These are phyloP conservation scores for Tephrocybe sp. DNA, from an alignment of 768 basidiomycete species.

Conservation along the genomic window DNA sequence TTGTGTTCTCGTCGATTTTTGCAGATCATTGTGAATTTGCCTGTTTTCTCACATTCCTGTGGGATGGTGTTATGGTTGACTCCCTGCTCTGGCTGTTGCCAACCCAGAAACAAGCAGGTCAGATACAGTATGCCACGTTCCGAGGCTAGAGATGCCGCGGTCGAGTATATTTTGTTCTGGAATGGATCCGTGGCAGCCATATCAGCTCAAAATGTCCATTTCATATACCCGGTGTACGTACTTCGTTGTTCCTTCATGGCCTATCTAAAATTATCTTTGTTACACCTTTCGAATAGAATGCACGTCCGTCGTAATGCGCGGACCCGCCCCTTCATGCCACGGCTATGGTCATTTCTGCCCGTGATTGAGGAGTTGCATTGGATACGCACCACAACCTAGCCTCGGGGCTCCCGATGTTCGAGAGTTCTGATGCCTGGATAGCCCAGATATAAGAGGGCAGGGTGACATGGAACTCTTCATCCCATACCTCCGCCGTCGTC, in stretches of 20 bases:
- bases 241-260: slow-evolving; percentile 14
- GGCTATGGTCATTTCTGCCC: slow-evolving; percentile 13
- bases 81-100: no score
- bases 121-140: slow-evolving; percentile 5
- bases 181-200: slow-evolving; percentile 9
- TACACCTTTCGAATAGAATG: slow-evolving; percentile 14
- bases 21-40: no score
- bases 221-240: slow-evolving; percentile 11
- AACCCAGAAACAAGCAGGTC: neutral
- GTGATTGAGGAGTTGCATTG: slow-evolving; percentile 15
- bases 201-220: slow-evolving; percentile 2
- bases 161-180: slow-evolving; percentile 8
- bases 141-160: slow-evolving; percentile 9
- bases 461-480: neutral
- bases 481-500: neutral
- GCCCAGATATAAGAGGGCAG: slow-evolving; percentile 9
- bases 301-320: slow-evolving; percentile 14
- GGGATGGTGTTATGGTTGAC: no score
- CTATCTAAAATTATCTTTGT: slow-evolving; percentile 12
- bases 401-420: slow-evolving; percentile 9
- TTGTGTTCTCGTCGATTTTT: no score
- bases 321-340: slow-evolving; percentile 14
- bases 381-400: slow-evolving; percentile 10
- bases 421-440: slow-evolving; percentile 12
- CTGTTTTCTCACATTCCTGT: no score